Percentiles rank a stretch among this genome's conserved stretches.
These are phyloP conservation scores for Gastrodia elata DNA, from an alignment of 106 monocot genomes.

Conservation along the genomic window DNA sequence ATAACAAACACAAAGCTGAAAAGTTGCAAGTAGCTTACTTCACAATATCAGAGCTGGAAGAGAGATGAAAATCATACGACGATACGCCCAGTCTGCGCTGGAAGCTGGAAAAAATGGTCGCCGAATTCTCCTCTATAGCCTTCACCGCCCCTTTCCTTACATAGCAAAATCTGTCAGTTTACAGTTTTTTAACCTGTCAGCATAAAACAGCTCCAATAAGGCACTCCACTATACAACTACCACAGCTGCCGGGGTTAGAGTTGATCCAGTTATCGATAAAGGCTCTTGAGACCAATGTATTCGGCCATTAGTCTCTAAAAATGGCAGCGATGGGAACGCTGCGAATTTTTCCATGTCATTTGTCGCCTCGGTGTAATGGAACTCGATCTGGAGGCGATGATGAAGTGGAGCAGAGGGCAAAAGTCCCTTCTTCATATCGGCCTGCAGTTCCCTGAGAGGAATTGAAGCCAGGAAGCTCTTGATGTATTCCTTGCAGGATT, in stretches of 20 bases:
- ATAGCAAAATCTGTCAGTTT: not conserved
- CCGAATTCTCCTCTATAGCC: not conserved
- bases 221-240: slow-evolving; percentile 5
- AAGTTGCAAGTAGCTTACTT: not conserved
- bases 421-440: slow-evolving; percentile 68
- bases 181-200: not conserved
- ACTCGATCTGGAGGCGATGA: slow-evolving; percentile 80
- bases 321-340: not conserved
- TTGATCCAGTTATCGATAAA: not conserved
- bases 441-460: slow-evolving; percentile 66
- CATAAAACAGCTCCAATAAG: not conserved
- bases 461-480: slow-evolving; percentile 81
- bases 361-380: slow-evolving; percentile 43
- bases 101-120: not conserved
- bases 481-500: slow-evolving; percentile 73
- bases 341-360: not conserved
- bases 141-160: not conserved
- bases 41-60: not conserved
- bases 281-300: not conserved
- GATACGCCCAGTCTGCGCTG: not conserved
- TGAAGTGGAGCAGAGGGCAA: slow-evolving; percentile 41
- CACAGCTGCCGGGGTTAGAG: not conserved
- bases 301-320: not conserved
- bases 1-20: not conserved
- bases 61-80: not conserved